phyloP scores from a whole-genome alignment of 768 basidiomycete species.

The Dentipellis sp. region DNA sequence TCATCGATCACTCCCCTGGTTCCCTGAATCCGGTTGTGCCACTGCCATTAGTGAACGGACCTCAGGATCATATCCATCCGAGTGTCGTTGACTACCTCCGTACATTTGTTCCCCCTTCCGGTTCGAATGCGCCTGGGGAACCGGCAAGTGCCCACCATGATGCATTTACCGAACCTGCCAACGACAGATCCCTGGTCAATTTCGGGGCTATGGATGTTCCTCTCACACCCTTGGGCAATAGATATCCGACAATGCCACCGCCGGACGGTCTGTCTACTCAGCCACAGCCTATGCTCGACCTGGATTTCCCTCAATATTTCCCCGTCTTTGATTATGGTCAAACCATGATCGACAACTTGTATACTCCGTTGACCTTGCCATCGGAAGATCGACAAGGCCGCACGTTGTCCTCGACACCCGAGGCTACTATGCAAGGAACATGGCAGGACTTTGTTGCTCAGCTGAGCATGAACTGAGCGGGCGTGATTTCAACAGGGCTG shows the following conservation, averaged over 20 bases:
- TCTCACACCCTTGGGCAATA: not conserved
- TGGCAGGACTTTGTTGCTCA: conserved; percentile 13
- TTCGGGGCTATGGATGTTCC: not conserved
- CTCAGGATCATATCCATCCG: conserved; percentile 45
- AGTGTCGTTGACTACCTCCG: conserved; percentile 61
- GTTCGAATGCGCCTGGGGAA: not conserved
- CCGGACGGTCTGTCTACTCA: not conserved
- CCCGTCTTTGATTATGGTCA: conserved; percentile 64
- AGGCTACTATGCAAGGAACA: conserved; percentile 20
- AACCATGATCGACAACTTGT: conserved; percentile 14
- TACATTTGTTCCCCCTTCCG: conserved; percentile 37
- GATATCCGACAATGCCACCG: not conserved
- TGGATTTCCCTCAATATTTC: conserved; percentile 57
- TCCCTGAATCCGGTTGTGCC: conserved; percentile 67
- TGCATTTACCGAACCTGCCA: not conserved
- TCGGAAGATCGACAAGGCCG: conserved; percentile 17
- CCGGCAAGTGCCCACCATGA: not conserved
- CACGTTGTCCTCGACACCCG: conserved; percentile 27
- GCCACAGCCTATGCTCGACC: not conserved
- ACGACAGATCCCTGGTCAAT: not conserved
- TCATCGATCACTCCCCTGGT: conserved; percentile 56
- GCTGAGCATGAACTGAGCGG: not conserved
- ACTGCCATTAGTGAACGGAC: conserved; percentile 46
- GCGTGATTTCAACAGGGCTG: too few relatives aligned
- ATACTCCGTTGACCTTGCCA: conserved; percentile 16